Percentiles rank a stretch among this genome's conserved stretches.
These are phyloP conservation scores for Artemisia argyi DNA, from an alignment of 129 eudicot genomes.

Conservation along the genomic window DNA sequence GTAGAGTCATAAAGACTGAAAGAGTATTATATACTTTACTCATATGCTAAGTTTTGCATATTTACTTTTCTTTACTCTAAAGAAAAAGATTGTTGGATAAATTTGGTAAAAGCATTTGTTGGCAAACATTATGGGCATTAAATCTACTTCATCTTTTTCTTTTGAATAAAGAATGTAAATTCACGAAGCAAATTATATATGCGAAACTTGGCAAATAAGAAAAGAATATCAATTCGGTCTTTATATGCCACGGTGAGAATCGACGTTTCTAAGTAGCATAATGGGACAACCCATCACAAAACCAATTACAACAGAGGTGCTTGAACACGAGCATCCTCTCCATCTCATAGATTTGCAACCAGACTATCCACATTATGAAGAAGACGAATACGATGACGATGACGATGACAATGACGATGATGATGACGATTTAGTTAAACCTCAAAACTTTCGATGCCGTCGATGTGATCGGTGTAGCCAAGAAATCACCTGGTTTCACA, in stretches of 20 bases:
- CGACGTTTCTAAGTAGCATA: too few species aligned
- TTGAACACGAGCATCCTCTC: constrained; percentile 16
- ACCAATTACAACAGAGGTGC: not conserved
- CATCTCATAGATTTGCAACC: constrained; percentile 12
- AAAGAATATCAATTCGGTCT: not conserved
- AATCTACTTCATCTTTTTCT: not conserved
- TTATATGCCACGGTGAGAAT: not conserved
- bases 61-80: too few species aligned
- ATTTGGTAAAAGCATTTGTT: too few species aligned
- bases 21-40: too few species aligned
- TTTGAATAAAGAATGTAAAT: not conserved
- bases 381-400: constrained; percentile 12
- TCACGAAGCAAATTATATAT: not conserved
- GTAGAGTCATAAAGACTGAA: too few species aligned
- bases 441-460: not conserved
- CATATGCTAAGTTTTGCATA: too few species aligned
- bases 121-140: not conserved
- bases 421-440: not conserved
- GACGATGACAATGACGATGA: not conserved
- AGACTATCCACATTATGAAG: not conserved
- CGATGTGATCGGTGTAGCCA: not conserved
- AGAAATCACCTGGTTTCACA: not conserved
- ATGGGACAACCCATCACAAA: too few species aligned
- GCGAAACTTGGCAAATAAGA: not conserved
- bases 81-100: too few species aligned